Percentiles rank a stretch among this genome's conserved stretches.
phyloP scores from a whole-genome alignment of 768 basidiomycete species.

The Myochromella boudieri region DNA sequence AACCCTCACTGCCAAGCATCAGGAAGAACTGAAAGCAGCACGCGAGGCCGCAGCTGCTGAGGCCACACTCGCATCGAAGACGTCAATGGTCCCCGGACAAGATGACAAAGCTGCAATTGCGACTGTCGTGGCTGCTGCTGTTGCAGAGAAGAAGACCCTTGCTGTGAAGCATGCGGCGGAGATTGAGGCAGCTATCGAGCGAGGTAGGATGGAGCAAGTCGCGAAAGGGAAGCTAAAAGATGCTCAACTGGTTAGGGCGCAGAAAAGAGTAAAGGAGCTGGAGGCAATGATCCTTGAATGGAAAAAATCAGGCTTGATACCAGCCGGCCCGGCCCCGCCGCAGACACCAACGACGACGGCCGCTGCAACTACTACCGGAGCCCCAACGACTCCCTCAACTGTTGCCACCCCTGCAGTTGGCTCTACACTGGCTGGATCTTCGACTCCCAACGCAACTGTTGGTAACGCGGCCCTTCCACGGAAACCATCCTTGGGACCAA shows the following conservation, averaged over 20 bases:
- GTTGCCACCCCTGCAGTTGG: conserved; percentile 15
- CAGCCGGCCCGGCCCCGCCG: conserved; percentile 27
- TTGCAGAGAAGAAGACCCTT: conserved; percentile 45
- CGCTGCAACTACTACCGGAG: not conserved
- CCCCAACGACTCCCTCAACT: conserved; percentile 11
- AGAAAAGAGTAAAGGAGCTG: conserved; percentile 64
- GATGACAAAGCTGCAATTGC: conserved; percentile 40
- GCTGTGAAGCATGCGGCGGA: conserved; percentile 52
- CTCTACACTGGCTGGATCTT: conserved; percentile 5
- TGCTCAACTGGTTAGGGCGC: conserved; percentile 58
- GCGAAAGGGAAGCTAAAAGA: conserved; percentile 73
- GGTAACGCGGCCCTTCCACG: conserved; percentile 12
- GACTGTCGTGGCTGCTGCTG: conserved; percentile 50
- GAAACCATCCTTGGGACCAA: conserved; percentile 20
- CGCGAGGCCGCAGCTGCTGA: conserved; percentile 41
- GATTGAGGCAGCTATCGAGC: conserved; percentile 64
- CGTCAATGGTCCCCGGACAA: conserved; percentile 21
- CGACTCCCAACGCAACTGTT: conserved; percentile 4
- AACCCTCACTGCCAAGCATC: conserved; percentile 51
- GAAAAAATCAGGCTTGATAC: conserved; percentile 49
- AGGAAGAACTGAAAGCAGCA: conserved; percentile 52
- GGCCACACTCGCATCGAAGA: conserved; percentile 35
- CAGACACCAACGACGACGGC: conserved; percentile 25
- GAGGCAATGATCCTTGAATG: conserved; percentile 62
- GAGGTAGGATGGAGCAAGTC: conserved; percentile 62